phyloP scores from a whole-genome alignment of 2,329 filamentous ascomycete species.

The Exophiala calicioides region DNA sequence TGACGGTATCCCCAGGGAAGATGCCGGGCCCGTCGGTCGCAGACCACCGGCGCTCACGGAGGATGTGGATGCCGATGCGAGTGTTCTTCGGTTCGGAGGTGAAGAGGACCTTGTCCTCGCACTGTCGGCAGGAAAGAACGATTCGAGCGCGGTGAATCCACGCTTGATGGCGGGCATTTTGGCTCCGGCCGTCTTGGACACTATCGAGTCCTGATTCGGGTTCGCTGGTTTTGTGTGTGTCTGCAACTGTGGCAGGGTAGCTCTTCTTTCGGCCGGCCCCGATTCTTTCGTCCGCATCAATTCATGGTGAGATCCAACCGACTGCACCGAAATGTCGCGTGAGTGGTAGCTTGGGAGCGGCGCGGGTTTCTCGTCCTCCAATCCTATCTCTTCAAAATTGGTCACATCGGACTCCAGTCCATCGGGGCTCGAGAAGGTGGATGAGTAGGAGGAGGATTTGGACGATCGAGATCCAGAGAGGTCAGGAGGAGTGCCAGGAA shows the following conservation, averaged over 20 bases:
- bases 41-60: slow-evolving; percentile 21
- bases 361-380: slow-evolving; percentile 66
- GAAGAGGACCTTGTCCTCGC: slow-evolving; percentile 26
- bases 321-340: slow-evolving; percentile 24
- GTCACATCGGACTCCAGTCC: slow-evolving; percentile 67
- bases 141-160: slow-evolving; percentile 21
- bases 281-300: slow-evolving; percentile 19
- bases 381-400: slow-evolving; percentile 91
- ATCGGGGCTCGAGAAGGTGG: slow-evolving; percentile 65
- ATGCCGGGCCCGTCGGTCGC: slow-evolving; percentile 22
- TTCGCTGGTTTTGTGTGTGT: slow-evolving; percentile 12
- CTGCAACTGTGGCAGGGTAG: slow-evolving; percentile 20
- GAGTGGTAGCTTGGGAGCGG: slow-evolving; percentile 17
- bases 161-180: slow-evolving; percentile 15
- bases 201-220: slow-evolving; percentile 11
- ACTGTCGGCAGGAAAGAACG: slow-evolving; percentile 14
- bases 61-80: slow-evolving; percentile 13
- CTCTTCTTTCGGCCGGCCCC: slow-evolving; percentile 7
- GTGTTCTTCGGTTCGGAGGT: slow-evolving; percentile 19
- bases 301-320: slow-evolving; percentile 34
- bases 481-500: slow-evolving; percentile 71
- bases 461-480: slow-evolving; percentile 85
- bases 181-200: slow-evolving; percentile 4
- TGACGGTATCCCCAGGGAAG: slow-evolving; percentile 20
- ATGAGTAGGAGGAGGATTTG: slow-evolving; percentile 85